Evolutionary conservation across 371 early-diverging fungal genomes (phyloP).

Genomic region (Apophysomyces trapeziformis): DNA sequence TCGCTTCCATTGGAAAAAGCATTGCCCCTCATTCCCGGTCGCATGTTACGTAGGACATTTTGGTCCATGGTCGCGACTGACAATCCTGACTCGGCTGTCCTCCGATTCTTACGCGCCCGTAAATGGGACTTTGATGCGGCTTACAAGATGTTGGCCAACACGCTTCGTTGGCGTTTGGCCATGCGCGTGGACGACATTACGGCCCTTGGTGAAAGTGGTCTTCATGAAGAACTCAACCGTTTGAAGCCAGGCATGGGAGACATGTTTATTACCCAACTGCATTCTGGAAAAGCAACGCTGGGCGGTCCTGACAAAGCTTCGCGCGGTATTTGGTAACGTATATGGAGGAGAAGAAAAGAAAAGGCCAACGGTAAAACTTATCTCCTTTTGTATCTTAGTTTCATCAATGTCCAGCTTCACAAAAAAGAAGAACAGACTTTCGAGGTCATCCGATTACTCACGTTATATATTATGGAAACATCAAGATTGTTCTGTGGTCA

Average conservation of each 20-base stretch:
- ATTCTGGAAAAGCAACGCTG: conserved; percentile 50
- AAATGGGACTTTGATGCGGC: conserved; percentile 73
- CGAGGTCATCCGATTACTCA: conserved; percentile 63
- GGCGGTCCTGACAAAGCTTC: conserved; percentile 55
- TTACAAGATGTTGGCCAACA: conserved; percentile 57
- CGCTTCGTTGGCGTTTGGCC: conserved; percentile 65
- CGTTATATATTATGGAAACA: conserved; percentile 85
- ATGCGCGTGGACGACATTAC: conserved; percentile 56
- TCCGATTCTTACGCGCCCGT: conserved; percentile 75
- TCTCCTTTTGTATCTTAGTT: conserved; percentile 43
- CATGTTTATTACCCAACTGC: conserved; percentile 42
- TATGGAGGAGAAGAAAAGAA: neutral
- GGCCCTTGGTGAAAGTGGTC: conserved; percentile 50
- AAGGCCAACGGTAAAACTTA: conserved; percentile 3
- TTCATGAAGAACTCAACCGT: conserved; percentile 41
- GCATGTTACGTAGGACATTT: conserved; percentile 44
- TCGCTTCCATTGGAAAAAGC: conserved; percentile 43
- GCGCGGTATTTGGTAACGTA: conserved; percentile 58
- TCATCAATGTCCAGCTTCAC: conserved; percentile 65
- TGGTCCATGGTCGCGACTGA: conserved; percentile 61
- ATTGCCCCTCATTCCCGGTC: conserved; percentile 43
- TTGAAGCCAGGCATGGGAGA: conserved; percentile 44
- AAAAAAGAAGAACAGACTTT: conserved; percentile 58
- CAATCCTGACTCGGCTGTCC: conserved; percentile 63
- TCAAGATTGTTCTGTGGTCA: conserved; percentile 73